Base-by-base conservation (phyloP, 2,329 filamentous ascomycete species). In the Hypoxylon sp. region DNA sequence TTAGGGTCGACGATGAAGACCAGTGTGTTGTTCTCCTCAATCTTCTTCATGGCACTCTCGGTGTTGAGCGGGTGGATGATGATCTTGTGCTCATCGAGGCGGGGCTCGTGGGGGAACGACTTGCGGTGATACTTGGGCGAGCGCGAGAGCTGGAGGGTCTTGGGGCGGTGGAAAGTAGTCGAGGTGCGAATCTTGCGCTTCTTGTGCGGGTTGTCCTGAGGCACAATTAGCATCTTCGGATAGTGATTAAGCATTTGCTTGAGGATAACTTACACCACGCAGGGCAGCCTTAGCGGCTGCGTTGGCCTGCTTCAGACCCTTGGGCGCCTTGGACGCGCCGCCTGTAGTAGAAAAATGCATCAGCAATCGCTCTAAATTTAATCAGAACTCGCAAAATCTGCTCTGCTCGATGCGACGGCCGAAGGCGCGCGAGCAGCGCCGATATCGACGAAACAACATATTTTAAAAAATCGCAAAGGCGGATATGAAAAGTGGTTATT, bases 41-140 rank as follows among this genome's bases (percentile, higher is more conserved):
- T 98, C 92, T 98, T 98, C 93, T 99, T 99, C 95, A 99, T 98
- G 80, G 97, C 96, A 81, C 92, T 96, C 92, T 99, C 96, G 69
- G 96, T 99, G 91, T 99, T 99, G 81, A 99, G 90, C 75, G 96
- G 96, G 90, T 98, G 93, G 81, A 98, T 88, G 83, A 99, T 92
- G 83, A 98, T 89, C 91, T 97, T 98, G 90, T 94, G 93, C 86
- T 95, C 93, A 86, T 99, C 96, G 80, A 99, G 93, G 78, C 94
- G 92, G 77, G 94, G 91, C 81, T 89, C 89, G 83, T 95, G 91
- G 79, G 93, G 91, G 82, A 99, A 90, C 76, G 93, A 94, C 89
- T 96, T 97, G 87, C 95, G 94, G 76, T 93, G 94, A 89, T 97
- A 98, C 87, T 97, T 97, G 83, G 95, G 94, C 55, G 91, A 84